phyloP scores from a whole-genome alignment of 257 asterid species.

The Solanum rostratum region DNA sequence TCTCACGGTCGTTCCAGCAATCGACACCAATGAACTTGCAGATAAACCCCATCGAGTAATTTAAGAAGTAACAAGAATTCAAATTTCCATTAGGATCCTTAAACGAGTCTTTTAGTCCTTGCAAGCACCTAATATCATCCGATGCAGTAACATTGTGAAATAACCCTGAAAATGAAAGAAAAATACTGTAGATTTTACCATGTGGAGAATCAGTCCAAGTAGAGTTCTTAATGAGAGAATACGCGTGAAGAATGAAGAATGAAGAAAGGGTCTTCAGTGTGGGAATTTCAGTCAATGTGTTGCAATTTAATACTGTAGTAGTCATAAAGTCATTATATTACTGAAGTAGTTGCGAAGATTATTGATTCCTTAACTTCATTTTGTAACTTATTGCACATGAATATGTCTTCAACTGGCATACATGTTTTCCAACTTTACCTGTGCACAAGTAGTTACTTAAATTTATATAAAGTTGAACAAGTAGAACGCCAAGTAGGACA shows the following conservation, averaged over 20 bases:
- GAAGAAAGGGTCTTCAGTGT: background rate
- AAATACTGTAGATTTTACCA: background rate
- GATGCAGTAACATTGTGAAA: background rate
- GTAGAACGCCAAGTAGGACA: too few species aligned
- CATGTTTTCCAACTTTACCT: background rate
- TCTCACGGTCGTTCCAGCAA: conserved; percentile 73
- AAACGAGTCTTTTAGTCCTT: conserved; percentile 39
- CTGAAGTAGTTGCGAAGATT: background rate
- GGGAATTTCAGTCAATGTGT: background rate
- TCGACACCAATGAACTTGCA: conserved; percentile 28
- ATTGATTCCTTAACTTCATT: background rate
- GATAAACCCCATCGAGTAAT: background rate
- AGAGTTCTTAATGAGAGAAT: background rate
- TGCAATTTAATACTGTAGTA: background rate
- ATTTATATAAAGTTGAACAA: too few species aligned
- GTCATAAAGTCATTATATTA: background rate
- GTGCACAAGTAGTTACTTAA: too few species aligned
- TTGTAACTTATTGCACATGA: background rate
- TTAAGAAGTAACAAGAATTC: conserved; percentile 15
- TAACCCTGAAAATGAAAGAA: background rate
- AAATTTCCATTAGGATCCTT: conserved; percentile 32
- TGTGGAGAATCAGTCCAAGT: background rate
- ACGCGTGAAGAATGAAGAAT: background rate
- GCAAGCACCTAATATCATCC: conserved; percentile 63
- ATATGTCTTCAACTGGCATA: background rate